These are phyloP conservation scores for Isabelozyma gotoi DNA, from an alignment of 805 yeast genomes.

Conservation along the genomic window DNA sequence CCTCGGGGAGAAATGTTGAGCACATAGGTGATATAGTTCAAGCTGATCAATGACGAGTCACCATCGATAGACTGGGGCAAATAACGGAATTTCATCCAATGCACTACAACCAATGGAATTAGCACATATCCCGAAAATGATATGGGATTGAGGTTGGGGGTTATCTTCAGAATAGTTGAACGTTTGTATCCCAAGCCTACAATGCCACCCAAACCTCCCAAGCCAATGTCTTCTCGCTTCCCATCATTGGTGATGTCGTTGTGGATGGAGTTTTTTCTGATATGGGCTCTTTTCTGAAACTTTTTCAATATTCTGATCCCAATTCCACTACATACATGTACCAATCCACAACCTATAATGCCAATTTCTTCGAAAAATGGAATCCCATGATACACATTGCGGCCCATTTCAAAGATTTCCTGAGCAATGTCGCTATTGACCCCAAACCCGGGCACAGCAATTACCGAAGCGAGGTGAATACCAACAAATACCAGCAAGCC, in stretches of 20 bases:
- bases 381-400: constrained; percentile 57
- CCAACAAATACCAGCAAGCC: constrained; percentile 56
- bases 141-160: constrained; percentile 55
- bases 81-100: constrained; percentile 46
- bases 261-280: constrained; percentile 7
- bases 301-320: constrained; percentile 38
- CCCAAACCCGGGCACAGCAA: constrained; percentile 48
- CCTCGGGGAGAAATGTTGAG: constrained; percentile 13
- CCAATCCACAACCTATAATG: constrained; percentile 45
- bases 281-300: constrained; percentile 16
- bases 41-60: constrained; percentile 55
- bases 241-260: constrained; percentile 24
- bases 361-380: constrained; percentile 48
- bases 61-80: constrained; percentile 60
- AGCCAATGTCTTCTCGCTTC: constrained; percentile 48
- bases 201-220: constrained; percentile 60
- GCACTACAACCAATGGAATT: constrained; percentile 44
- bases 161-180: constrained; percentile 40
- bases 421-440: constrained; percentile 45
- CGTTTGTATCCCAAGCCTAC: constrained; percentile 55
- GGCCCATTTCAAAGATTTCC: constrained; percentile 56
- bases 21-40: constrained; percentile 51
- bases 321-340: constrained; percentile 58
- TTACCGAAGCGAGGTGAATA: constrained; percentile 56
- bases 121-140: constrained; percentile 60